Conservation (phyloP, 306 rosid species). For the Vachellia collinsii region DNA sequence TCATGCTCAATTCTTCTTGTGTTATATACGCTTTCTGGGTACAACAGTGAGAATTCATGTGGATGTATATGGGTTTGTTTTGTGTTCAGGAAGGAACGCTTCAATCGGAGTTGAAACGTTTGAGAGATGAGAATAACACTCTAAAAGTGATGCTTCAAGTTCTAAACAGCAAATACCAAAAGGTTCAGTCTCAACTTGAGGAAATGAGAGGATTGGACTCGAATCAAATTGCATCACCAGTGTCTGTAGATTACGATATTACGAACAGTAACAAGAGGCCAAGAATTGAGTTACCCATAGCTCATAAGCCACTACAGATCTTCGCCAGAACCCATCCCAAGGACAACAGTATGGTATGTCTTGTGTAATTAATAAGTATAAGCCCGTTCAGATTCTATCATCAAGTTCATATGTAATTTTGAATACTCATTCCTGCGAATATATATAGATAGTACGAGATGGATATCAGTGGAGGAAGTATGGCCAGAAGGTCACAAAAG, state of each 20-base stretch:
- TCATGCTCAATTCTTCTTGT: not conserved
- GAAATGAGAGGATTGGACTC: constrained; percentile 18
- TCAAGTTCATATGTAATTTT: constrained; percentile 4
- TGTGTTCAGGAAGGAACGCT: constrained; percentile 42
- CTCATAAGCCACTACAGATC: constrained; percentile 45
- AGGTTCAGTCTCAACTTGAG: constrained; percentile 44
- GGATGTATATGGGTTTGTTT: not conserved
- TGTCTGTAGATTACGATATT: constrained; percentile 2
- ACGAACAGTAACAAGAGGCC: constrained; percentile 46
- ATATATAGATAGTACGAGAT: constrained; percentile 48
- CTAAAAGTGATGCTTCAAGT: constrained; percentile 59
- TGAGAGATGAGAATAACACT: constrained; percentile 56
- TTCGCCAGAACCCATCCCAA: constrained; percentile 56
- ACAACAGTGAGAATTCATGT: not conserved
- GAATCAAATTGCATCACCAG: constrained; percentile 14
- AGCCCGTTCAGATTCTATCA: not conserved
- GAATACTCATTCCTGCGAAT: not conserved
- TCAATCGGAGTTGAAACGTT: constrained; percentile 40
- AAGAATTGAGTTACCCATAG: constrained; percentile 45
- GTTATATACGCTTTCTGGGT: not conserved
- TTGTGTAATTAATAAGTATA: not conserved
- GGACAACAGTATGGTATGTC: constrained; percentile 61
- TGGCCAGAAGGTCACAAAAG: constrained; percentile 85
- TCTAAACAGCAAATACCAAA: constrained; percentile 52
- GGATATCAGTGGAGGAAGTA: constrained; percentile 84